Percentiles rank a stretch among this genome's conserved stretches.
Conservation (phyloP, 2,329 filamentous ascomycete species). For the Venturiaceae sp. region DNA sequence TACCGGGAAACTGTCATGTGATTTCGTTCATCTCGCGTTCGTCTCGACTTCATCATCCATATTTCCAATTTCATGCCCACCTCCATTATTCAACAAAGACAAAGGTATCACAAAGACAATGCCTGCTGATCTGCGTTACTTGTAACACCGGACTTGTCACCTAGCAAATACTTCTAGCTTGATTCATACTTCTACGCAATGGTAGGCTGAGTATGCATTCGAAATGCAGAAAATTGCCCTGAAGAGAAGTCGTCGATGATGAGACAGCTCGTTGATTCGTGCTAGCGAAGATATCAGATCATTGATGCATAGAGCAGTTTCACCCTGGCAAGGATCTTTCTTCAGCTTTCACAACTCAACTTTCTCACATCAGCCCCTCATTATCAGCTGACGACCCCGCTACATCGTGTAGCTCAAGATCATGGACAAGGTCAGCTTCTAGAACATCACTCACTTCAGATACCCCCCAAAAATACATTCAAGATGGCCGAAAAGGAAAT, state of each 20-base stretch:
- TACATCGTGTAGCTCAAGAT: background rate
- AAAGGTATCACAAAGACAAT: background rate
- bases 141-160: background rate
- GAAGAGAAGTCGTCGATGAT: background rate
- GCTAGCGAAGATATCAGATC: background rate
- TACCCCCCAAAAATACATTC: background rate
- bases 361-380: background rate
- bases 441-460: background rate
- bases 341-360: background rate
- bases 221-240: background rate
- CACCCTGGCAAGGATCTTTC: background rate
- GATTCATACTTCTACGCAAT: background rate
- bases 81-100: background rate
- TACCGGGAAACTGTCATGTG: too few species aligned
- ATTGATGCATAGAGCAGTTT: background rate
- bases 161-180: background rate
- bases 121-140: background rate
- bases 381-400: background rate
- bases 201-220: background rate
- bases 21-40: too few species aligned
- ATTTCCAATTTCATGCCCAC: background rate
- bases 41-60: too few species aligned
- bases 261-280: background rate
- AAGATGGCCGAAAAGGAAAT: conserved; percentile 14
- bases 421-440: background rate